Evolutionary conservation across 306 rosid genomes (phyloP), one percentile per base, ranked within the genome.

Genomic region (Casuarina equisetifolia): DNA sequence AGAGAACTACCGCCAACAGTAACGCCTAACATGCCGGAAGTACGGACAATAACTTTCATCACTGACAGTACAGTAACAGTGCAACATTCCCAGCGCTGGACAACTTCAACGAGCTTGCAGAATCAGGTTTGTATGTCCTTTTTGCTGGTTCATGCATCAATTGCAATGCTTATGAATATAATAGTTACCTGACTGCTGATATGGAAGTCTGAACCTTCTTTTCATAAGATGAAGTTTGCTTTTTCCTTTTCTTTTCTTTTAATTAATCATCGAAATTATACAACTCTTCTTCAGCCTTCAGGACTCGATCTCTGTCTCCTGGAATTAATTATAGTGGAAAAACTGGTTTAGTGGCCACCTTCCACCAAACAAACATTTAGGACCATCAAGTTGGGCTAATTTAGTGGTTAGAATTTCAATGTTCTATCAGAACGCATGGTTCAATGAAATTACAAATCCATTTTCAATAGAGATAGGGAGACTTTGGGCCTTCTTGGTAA

Each of bases 1-100:
- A 88, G 97, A 86, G 98, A 95, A 81, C 77, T 88, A 80, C 97
- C 97, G 8, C 89, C 87, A 10, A 54, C 76, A 9, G 80, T 85
- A 83, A 73, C 87, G 70, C 69, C 77, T 85, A 79, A 77, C 68
- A 36, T 70, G 68, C 82, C 43, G 43, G 92, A 90, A 86, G 97
- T 92, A 42, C 77, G 84, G 36, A 87, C 92, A 70, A 69, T 90
- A 78, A 83, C 96, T 69, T 95, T 90, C 73, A 75, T 90, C 69
- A 76, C 81, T 51, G 90, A 88, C 62, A 46, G 78, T 82, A 82
- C 93, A 44, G 84, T 70, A 38, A 66, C 79, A 74, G 80, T 81
- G 51, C 84, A 78, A 73, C 86, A 81, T 84, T 92, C 97, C 74
- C 92, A 79, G 59, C 84, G 82, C 79, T 95, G 97, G 98, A 89